A percentile compares a stretch with the other conserved stretches of the same genome.
Evolutionary conservation across 2,329 filamentous ascomycete genomes (phyloP).

Genomic region (Botrytis squamosa): DNA sequence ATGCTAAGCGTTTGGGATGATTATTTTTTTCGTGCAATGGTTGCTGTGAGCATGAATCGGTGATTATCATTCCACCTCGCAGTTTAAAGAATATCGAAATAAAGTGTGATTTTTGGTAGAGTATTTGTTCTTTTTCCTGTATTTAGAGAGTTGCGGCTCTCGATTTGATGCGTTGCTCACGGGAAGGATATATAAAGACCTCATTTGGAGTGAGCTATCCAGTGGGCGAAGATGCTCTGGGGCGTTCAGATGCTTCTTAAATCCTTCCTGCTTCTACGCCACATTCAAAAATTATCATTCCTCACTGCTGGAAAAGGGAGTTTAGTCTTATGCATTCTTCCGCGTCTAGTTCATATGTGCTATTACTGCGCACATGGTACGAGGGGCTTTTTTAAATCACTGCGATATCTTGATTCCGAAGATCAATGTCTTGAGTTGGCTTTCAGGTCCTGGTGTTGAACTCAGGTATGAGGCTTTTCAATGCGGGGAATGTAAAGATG

Average conservation of each 20-base stretch:
- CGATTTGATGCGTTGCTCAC: background rate
- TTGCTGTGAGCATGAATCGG: background rate
- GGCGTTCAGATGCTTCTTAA: background rate
- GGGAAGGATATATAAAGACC: background rate
- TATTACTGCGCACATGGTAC: background rate
- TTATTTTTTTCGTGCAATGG: background rate
- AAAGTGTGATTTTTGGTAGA: background rate
- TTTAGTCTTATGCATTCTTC: background rate
- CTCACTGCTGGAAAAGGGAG: background rate
- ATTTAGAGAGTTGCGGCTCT: background rate
- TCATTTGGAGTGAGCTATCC: background rate
- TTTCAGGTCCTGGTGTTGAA: background rate
- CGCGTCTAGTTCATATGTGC: background rate
- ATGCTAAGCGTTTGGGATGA: background rate
- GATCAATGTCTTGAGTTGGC: slow-evolving; percentile 14
- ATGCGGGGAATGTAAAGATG: background rate
- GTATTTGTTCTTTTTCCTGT: background rate
- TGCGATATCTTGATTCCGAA: background rate
- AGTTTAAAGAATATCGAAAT: background rate
- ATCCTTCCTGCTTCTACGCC: slow-evolving; percentile 14
- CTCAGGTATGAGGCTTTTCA: background rate
- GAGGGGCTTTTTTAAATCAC: background rate
- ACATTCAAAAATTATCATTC: background rate
- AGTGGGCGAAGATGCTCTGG: background rate
- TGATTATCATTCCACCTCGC: background rate